Evolutionary conservation across 1,139 yeast genomes (phyloP), one percentile per base, ranked within the genome.

Genomic region (Yamadazyma songkhlaensis): DNA sequence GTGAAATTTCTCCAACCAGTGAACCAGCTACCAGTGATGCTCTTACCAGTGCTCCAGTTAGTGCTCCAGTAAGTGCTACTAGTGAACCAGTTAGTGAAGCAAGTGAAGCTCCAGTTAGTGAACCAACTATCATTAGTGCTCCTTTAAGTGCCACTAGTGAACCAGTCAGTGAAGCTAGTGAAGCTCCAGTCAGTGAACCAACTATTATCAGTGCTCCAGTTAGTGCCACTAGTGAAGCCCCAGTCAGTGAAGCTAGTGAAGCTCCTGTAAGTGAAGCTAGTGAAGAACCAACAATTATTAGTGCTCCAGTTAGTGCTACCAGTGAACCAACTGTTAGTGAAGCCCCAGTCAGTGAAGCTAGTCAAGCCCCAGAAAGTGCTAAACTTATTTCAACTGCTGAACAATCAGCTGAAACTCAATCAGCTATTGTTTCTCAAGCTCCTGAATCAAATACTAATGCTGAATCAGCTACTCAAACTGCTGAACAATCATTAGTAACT

Each of bases 21-120:
- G 23, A 21, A 21, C 23, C 23, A 21, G 9, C 8, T 23, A 23
- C 9, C 25, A 15, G n/a, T n/a, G n/a, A n/a, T n/a, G 30, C 13
- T 7, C 6, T 25, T 5, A 34, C 39, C n/a, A 22, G 28, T 11
- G 10, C 28, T 25, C 7, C 28, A 25, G 6, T 38, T 13, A 30
- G 31, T 25, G 21, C 38, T 23, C 9, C 15, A 79, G n/a, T n/a
- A n/a, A n/a, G n/a, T n/a, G 20, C 20, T 17, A 17, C 20, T 4
- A 17, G 6, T 17, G 20, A 17, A 17, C 20, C 20, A 17, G 6
- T 6, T 4, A 17, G 20, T 17, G 20, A 4, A 17, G 20, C 20
- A 4, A 17, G 20, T 27, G 29, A 25, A n/a, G 9, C 25, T 9
- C 28, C 6, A 25, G 28, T 25, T 11, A 25, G 9, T 21, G 23